These are phyloP conservation scores for Centaurea solstitialis DNA, from an alignment of 129 eudicot genomes.

Conservation along the genomic window DNA sequence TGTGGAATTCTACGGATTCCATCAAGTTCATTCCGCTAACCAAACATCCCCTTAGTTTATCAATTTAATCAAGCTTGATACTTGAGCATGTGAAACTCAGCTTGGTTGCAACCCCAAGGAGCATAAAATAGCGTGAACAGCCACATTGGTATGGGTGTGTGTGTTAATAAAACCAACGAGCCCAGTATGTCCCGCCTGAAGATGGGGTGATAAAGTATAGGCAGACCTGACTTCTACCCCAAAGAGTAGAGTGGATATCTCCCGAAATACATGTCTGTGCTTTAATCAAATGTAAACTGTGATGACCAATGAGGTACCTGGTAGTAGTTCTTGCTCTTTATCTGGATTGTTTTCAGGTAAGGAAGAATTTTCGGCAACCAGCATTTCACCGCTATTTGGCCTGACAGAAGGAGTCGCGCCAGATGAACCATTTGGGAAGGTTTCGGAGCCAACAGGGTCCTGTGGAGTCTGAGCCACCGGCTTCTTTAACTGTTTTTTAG, in stretches of 20 bases:
- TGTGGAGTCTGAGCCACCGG: conserved; percentile 39
- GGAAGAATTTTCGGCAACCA: conserved; percentile 43
- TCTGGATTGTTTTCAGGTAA: conserved; percentile 52
- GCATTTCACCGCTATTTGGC: conserved; percentile 45
- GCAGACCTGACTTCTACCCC: no score
- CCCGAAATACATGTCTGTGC: background rate
- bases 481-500: conserved; percentile 64
- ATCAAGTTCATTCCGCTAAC: no score
- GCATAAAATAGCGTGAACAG: background rate
- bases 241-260: background rate
- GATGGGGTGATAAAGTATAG: background rate
- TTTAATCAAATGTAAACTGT: background rate
- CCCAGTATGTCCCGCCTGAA: background rate
- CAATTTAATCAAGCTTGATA: background rate
- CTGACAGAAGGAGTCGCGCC: conserved; percentile 46
- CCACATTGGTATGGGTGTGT: background rate
- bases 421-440: conserved; percentile 46
- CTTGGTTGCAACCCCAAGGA: background rate
- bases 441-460: conserved; percentile 76
- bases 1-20: no score
- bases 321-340: conserved; percentile 62
- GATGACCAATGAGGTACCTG: conserved; percentile 47
- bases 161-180: background rate
- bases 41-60: background rate
- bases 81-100: background rate